Base-by-base conservation (phyloP, 2,329 filamentous ascomycete genomes). In the Phoma sp. region DNA sequence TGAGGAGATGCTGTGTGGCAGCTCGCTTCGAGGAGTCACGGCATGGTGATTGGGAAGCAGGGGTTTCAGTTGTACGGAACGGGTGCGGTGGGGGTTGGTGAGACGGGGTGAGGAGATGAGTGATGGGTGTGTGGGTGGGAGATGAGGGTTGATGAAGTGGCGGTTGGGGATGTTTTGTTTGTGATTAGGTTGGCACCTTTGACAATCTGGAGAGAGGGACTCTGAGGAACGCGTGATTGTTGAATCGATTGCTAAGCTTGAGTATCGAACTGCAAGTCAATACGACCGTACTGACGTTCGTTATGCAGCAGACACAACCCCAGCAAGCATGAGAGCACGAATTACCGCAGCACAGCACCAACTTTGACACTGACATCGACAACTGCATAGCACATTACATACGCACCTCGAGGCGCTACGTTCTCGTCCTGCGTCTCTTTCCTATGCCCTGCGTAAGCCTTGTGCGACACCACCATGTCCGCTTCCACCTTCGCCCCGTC, bases 371-470 rank as follows among this genome's bases (percentile, higher is more conserved):
- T 56, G 53, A 52, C 43, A 51, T 56, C 47, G 53, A 57, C 44
- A 57, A 47, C 33, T 36, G 18, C 18, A 18, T 18, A 18, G 18
- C 2, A 18, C 18, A 18, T 18, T 18, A 52, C 41, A 47, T 32
- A 38, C 51, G 25, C 22, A 25, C 24, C 24, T 35, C 49, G 40
- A 30, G 58, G 42, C 38, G 30, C 32, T 38, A 32, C 36, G 14
- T 60, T 58, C 44, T 62, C 58, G 55, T 62, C 43, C 56, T 53
- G 58, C 62, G 44, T 54, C 59, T 55, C 43, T 32, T 48, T 51
- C 41, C 35, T 37, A 29, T 55, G 47, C 56, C 60, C 57, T 63
- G 60, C 58, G 50, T 58, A 36, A 30, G 40, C 38, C 35, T 23
- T 1, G 62, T 61, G 52, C 33, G 44, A 63, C 58, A 18, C 41